Evolutionary conservation across 2,329 filamentous ascomycete genomes (phyloP), one percentile per base, ranked within the genome.

Genomic region (Apiospora aurea): DNA sequence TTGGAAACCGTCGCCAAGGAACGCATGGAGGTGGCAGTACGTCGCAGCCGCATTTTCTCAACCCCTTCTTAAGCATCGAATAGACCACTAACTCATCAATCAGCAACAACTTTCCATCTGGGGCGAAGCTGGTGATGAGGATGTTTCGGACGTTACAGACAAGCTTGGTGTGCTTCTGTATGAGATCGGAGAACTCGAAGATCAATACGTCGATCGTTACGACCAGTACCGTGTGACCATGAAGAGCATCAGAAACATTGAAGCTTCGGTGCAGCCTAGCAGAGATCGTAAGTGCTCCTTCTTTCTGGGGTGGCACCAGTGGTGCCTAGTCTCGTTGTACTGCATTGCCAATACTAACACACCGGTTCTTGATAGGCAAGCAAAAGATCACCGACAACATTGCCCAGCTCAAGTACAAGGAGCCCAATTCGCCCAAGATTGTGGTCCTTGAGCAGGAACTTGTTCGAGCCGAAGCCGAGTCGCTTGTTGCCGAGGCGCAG

Each of bases 301-400:
- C 24, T 10, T 29, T 29, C 6, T n/a, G 21, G 57, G 57, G 57
- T 64, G 57, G 18, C 34, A 64, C 57, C 34, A 38, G 29, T 41
- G 18, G n/a, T 34, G 29, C 34, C 34, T 64, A 64, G 34, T 14
- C 18, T 18, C 4, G 57, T 41, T n/a, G 57, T 11, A 64, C 57
- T 14, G 18, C 34, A 41, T 18, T 8, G 18, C 4, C 21, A 34
- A 41, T 81, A 75, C 78, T 72, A n/a, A 72, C 46, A 70, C 47
- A 26, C 57, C 49, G 26, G 34, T 26, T 21, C 38, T 24, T 61
- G 6, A 71, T 77, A 97, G 94, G 94, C 84, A 99, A 99, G 87
- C 96, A 98, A 84, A 99, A 98, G 86, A 98, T 99, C 80, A 97
- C 94, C 79, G 96, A 99, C 82, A 94, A 98, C 82, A 99, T 99